Conservation (phyloP, 306 rosid genomes). For the Malus asiatica region DNA sequence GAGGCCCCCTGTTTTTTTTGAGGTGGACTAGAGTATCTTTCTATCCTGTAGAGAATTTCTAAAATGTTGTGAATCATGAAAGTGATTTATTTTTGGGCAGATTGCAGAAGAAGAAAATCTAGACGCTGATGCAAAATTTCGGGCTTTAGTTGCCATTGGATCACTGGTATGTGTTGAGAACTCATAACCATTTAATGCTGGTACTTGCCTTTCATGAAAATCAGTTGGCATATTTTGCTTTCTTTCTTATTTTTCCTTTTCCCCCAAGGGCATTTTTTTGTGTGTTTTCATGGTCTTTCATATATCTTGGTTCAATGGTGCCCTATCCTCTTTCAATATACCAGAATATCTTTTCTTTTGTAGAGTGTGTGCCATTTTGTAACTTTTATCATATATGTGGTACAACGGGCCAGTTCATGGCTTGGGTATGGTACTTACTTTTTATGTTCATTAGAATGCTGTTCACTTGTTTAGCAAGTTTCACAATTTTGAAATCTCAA, state of each 20-base stretch:
- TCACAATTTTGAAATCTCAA: neutral
- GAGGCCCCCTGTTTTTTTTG: neutral
- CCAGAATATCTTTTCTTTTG: too few relatives aligned
- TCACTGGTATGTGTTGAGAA: constrained; percentile 55
- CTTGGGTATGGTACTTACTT: neutral
- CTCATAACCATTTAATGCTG: neutral
- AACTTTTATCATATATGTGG: neutral
- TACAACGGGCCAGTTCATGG: neutral
- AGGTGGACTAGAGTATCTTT: neutral
- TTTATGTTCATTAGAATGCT: neutral
- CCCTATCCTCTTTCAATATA: neutral
- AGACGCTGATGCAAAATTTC: constrained; percentile 73
- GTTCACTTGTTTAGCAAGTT: neutral
- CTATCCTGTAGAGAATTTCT: neutral
- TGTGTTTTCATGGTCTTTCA: neutral
- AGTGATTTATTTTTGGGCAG: constrained; percentile 20
- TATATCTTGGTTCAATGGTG: neutral
- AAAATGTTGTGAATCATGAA: neutral
- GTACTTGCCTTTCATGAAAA: neutral
- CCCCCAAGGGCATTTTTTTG: neutral
- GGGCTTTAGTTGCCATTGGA: constrained; percentile 92
- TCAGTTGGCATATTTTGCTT: neutral
- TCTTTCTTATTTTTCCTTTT: neutral
- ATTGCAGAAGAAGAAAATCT: constrained; percentile 59
- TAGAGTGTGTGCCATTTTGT: neutral